A percentile compares a stretch with the other conserved stretches of the same genome.
Conservation (phyloP, 176 grass and related monocot genomes). For the Oryza nivara region DNA sequence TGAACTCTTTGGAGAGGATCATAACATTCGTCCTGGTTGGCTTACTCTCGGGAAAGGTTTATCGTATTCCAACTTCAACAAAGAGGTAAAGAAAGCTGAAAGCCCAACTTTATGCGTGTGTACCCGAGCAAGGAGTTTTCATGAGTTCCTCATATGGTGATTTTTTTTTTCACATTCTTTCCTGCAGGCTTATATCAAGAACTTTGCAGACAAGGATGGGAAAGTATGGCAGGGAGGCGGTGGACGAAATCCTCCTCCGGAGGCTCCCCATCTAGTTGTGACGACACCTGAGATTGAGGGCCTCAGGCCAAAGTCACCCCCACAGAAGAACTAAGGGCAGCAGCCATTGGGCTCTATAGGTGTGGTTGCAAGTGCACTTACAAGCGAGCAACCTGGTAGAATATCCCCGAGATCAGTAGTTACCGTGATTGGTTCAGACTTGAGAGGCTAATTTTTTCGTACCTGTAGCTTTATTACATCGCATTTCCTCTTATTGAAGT, state of each 20-base stretch:
- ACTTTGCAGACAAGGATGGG: conserved; percentile 73
- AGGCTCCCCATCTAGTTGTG: conserved; percentile 81
- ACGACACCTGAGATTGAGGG: conserved; percentile 91
- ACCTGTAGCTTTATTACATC: conserved; percentile 39
- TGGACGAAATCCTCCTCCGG: conserved; percentile 91
- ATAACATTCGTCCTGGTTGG: conserved; percentile 93
- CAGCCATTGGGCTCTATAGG: conserved; percentile 17
- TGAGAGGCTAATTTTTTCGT: conserved; percentile 28
- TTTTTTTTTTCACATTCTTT: neutral
- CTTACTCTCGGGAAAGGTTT: conserved; percentile 87
- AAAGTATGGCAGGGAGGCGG: conserved; percentile 78
- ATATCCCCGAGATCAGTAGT: conserved; percentile 30
- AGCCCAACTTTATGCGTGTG: neutral
- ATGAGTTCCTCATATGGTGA: neutral
- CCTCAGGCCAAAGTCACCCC: conserved; percentile 85
- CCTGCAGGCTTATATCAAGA: conserved; percentile 65
- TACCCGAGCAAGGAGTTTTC: neutral
- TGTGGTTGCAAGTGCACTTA: conserved; percentile 10
- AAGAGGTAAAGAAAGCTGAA: conserved; percentile 64
- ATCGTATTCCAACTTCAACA: conserved; percentile 92
- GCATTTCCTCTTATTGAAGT: conserved; percentile 28
- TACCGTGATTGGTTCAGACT: conserved; percentile 1
- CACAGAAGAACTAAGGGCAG: conserved; percentile 57
- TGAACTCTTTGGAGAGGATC: conserved; percentile 96
- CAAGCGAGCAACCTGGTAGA: conserved; percentile 32